Evolutionary conservation across 192 early-diverging fungal genomes (phyloP), one percentile per base, ranked within the genome.

Genomic region (Entomortierella parvispora): DNA sequence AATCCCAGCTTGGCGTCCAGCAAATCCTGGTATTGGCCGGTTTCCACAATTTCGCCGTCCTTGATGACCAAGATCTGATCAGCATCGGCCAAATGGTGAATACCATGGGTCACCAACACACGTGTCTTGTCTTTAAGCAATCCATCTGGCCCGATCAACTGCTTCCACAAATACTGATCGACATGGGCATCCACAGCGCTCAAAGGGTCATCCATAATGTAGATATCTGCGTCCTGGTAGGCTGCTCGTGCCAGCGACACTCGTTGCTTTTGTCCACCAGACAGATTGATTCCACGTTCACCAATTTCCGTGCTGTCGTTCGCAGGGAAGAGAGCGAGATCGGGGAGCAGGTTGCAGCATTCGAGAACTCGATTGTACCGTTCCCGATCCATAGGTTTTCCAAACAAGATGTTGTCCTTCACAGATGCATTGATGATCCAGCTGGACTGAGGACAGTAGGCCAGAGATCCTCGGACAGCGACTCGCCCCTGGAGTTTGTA

Each of bases 151-250:
- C 95, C 94, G 51, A 94, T 89, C 54, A 87, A 92, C 2, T 82
- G 65, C 31, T 93, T 78, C 84, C 96, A 90, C 22, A 83, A 33
- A 51, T 67, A 66, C 12, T 82, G 81, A 53, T 86, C 86, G 26
- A 90, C 87, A 53, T 88, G 85, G 2, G 88, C 88, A 69, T 97
- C 96, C 0, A 97, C 93, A 18, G 93, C 95, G 51, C 88, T 89
- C 46, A 98, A 79, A 23, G 93, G 94, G 46, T 96, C 95, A 67
- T 96, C 95, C 6, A 96, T 64, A 0, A 96, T 67, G 10, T 92
- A 85, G 59, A 95, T 89, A 32, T 95, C 93, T 7, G 89, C 82
- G 58, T 90, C 84, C n/a, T 79, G 86, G 80, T 97, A 95, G 0
- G 94, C 79, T 0, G 90, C 81, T 7, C 96, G 85, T 5, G 95